Conservation (phyloP, 2,329 filamentous ascomycete species). For the Xylaria hypoxylon region DNA sequence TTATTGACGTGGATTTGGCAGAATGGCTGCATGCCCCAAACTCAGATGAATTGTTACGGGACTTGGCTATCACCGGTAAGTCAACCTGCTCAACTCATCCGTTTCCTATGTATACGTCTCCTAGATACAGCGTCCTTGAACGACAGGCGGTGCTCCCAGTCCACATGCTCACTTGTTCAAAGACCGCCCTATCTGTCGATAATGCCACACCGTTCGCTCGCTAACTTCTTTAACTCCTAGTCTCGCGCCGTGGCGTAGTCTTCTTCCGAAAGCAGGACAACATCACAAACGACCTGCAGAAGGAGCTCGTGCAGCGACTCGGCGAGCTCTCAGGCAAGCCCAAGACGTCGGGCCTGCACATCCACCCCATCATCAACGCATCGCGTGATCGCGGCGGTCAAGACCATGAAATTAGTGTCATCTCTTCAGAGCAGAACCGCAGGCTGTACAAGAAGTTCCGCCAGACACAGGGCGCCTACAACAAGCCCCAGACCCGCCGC, state of each 20-base stretch:
- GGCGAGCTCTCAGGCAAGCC: slow-evolving; percentile 70
- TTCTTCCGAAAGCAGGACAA: slow-evolving; percentile 75
- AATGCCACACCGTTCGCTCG: not conserved
- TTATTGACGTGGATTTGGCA: slow-evolving; percentile 66
- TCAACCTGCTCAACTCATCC: not conserved
- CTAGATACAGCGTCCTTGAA: not conserved
- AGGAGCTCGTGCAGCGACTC: slow-evolving; percentile 71
- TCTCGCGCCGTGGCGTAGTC: slow-evolving; percentile 76
- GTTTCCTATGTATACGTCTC: slow-evolving; percentile 1
- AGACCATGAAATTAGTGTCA: slow-evolving; percentile 73
- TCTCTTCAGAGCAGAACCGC: slow-evolving; percentile 67
- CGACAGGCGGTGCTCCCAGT: not conserved
- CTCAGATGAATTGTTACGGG: slow-evolving; percentile 71
- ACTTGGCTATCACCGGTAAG: slow-evolving; percentile 75
- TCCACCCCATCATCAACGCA: slow-evolving; percentile 69
- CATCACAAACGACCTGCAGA: slow-evolving; percentile 72
- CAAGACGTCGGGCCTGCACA: slow-evolving; percentile 66
- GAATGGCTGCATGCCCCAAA: slow-evolving; percentile 72
- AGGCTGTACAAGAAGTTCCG: slow-evolving; percentile 56
- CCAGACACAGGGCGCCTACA: slow-evolving; percentile 40
- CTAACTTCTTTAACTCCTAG: slow-evolving; percentile 53
- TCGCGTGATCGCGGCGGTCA: slow-evolving; percentile 63
- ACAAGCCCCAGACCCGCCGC: slow-evolving; percentile 58
- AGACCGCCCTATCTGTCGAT: not conserved
- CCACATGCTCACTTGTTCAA: not conserved